phyloP scores from a whole-genome alignment of 2,329 filamentous ascomycete species.

The Microsporum ferrugineum region DNA sequence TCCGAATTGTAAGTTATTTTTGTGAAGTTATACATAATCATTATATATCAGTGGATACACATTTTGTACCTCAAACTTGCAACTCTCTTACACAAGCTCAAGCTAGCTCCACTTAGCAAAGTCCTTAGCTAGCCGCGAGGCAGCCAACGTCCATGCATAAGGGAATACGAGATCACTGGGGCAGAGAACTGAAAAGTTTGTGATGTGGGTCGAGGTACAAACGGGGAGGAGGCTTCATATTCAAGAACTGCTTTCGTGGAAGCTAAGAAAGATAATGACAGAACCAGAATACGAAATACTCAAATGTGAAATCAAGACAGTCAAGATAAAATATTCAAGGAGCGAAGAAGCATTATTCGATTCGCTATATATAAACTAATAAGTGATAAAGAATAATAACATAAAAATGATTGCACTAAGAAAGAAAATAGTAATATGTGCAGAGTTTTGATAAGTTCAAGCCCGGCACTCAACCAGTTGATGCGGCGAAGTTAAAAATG shows the following conservation, averaged over 20 bases:
- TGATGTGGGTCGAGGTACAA: too few species aligned
- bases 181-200: too few species aligned
- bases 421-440: slow-evolving; percentile 2
- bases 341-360: background rate
- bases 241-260: too few species aligned
- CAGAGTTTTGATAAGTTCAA: background rate
- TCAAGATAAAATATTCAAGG: background rate
- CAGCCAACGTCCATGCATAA: too few species aligned
- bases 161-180: too few species aligned
- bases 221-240: background rate
- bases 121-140: background rate
- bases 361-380: background rate
- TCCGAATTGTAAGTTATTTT: background rate
- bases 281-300: background rate
- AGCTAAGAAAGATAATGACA: too few species aligned
- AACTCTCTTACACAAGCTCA: background rate
- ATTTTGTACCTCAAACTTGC: background rate
- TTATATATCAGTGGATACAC: background rate
- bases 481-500: background rate
- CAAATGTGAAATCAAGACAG: background rate
- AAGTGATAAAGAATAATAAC: too few species aligned
- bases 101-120: background rate
- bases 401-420: background rate
- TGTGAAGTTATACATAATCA: background rate
- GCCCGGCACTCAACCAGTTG: slow-evolving; percentile 1